These are phyloP conservation scores for Tolypocladium cylindrosporum DNA, from an alignment of 2,329 filamentous ascomycete species.

Conservation along the genomic window DNA sequence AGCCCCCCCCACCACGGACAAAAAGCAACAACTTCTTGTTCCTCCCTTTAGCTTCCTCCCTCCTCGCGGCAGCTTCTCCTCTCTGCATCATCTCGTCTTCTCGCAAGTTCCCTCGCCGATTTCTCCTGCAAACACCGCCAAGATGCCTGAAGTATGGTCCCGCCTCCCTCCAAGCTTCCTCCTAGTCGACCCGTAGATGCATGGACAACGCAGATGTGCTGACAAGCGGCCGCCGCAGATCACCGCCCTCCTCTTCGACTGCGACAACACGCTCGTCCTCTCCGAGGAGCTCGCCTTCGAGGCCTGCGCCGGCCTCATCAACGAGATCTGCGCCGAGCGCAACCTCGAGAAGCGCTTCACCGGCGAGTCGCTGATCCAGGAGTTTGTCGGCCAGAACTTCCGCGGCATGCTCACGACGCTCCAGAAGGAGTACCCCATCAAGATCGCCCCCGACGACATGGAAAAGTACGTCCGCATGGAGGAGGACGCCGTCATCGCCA, in stretches of 20 bases:
- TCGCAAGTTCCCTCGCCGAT: not conserved
- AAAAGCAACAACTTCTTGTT: not conserved
- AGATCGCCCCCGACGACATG: conserved; percentile 56
- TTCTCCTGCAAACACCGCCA: not conserved
- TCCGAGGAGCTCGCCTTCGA: conserved; percentile 88
- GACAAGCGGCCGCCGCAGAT: conserved; percentile 28
- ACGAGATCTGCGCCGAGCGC: conserved; percentile 66
- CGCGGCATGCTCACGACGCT: conserved; percentile 78
- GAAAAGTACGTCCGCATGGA: conserved; percentile 67
- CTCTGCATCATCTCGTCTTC: not conserved
- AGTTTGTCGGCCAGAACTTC: conserved; percentile 93
- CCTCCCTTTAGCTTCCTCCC: not conserved
- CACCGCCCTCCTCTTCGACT: conserved; percentile 65
- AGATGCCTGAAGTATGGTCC: not conserved
- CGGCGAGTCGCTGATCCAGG: conserved; percentile 64
- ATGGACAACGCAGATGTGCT: not conserved
- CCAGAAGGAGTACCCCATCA: conserved; percentile 65
- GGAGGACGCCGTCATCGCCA: conserved; percentile 74
- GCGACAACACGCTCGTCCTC: conserved; percentile 87
- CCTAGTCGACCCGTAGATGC: not conserved
- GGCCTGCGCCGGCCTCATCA: conserved; percentile 81
- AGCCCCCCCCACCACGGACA: not conserved
- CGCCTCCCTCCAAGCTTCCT: no score
- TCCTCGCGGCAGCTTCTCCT: not conserved
- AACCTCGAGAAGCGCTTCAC: conserved; percentile 61